phyloP scores from a whole-genome alignment of 306 rosid genomes.

The Lupinus albus region DNA sequence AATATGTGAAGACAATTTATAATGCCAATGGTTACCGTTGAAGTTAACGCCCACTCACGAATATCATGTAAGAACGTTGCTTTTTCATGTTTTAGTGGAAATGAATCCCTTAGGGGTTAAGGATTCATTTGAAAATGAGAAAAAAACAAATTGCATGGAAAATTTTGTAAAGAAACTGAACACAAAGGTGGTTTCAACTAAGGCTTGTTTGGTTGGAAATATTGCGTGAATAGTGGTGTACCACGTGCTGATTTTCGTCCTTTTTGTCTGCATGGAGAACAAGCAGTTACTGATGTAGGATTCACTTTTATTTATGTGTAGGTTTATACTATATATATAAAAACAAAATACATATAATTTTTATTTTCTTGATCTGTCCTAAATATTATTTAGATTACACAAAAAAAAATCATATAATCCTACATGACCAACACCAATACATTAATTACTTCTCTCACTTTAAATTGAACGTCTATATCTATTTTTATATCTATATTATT shows the following conservation, averaged over 20 bases:
- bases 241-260: constrained; percentile 32
- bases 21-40: constrained; percentile 27
- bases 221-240: neutral
- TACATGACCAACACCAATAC: no score
- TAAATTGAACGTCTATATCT: no score
- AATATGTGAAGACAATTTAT: constrained; percentile 21
- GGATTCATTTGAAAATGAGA: neutral
- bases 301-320: no score
- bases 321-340: no score
- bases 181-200: neutral
- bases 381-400: no score
- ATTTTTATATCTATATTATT: no score
- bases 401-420: no score
- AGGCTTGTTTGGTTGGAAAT: constrained; percentile 8
- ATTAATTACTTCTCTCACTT: no score
- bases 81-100: constrained; percentile 35
- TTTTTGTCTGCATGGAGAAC: constrained; percentile 46
- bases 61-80: constrained; percentile 14
- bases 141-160: neutral
- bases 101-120: constrained; percentile 10
- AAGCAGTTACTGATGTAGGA: no score
- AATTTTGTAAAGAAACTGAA: constrained; percentile 10
- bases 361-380: no score
- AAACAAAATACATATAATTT: no score
- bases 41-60: constrained; percentile 46